Evolutionary conservation across 2,329 filamentous ascomycete genomes (phyloP).

Genomic region (Nemania sp.): DNA sequence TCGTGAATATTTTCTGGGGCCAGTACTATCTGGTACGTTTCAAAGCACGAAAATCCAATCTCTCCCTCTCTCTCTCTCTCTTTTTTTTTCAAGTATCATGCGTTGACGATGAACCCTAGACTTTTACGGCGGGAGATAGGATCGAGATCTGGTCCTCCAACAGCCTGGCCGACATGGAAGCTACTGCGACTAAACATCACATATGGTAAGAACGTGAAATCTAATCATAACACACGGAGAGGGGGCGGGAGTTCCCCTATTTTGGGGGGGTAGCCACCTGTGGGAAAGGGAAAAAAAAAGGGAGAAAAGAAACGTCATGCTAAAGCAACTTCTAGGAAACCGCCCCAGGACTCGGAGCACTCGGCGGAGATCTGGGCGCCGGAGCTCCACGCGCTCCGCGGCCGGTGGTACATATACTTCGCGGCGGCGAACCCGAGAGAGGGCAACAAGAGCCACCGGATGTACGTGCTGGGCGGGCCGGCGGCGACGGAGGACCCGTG

Average conservation of each 20-base stretch:
- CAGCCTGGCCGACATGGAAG: conserved; percentile 38
- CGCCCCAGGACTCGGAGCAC: conserved; percentile 37
- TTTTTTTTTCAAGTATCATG: background rate
- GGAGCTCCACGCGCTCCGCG: conserved; percentile 39
- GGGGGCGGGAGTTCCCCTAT: too few relatives aligned
- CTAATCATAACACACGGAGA: too few relatives aligned
- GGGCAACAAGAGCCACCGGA: conserved; percentile 41
- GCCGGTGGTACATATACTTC: conserved; percentile 44
- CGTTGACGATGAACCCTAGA: conserved; percentile 33
- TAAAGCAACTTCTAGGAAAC: conserved; percentile 33
- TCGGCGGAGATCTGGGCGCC: conserved; percentile 43
- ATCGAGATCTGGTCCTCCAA: conserved; percentile 42
- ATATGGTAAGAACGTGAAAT: conserved; percentile 36
- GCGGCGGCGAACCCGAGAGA: conserved; percentile 36
- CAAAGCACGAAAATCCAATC: background rate
- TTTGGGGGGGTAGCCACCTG: background rate
- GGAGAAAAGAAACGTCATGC: background rate
- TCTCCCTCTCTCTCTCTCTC: too few relatives aligned
- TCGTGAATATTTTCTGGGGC: conserved; percentile 33
- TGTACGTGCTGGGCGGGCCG: conserved; percentile 42
- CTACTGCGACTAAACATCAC: conserved; percentile 31
- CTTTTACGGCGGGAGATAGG: conserved; percentile 39
- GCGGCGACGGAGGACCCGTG: conserved; percentile 36
- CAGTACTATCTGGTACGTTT: conserved; percentile 38
- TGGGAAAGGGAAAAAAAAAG: background rate